phyloP scores from a whole-genome alignment of 345 rosid species.

The Melaleuca alternifolia region DNA sequence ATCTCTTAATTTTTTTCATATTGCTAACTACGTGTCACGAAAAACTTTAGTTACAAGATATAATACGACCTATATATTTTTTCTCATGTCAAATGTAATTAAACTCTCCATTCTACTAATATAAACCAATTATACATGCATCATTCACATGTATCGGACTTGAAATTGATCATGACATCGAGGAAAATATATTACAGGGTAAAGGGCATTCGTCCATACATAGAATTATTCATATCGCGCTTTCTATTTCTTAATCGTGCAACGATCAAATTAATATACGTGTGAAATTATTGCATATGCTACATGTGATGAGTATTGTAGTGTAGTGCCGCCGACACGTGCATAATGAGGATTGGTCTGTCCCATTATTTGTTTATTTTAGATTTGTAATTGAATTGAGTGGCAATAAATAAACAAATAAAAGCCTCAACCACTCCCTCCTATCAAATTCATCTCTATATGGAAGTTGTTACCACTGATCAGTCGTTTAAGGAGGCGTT shows the following conservation, averaged over 20 bases:
- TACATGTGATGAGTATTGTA: neutral
- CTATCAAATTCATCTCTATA: neutral
- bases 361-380: neutral
- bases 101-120: neutral
- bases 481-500: neutral
- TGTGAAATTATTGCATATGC: neutral
- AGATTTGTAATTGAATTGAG: neutral
- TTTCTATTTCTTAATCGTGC: too few relatives aligned
- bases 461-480: neutral
- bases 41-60: neutral
- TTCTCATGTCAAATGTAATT: neutral
- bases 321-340: neutral
- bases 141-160: rapidly evolving
- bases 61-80: neutral
- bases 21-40: neutral
- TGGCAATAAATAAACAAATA: neutral
- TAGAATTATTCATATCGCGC: neutral
- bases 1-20: neutral
- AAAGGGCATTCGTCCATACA: neutral
- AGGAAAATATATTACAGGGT: rapidly evolving
- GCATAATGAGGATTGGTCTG: neutral
- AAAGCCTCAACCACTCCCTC: neutral
- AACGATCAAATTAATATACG: too few relatives aligned
- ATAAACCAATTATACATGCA: neutral
- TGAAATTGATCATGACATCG: rapidly evolving